Conservation (phyloP, 2,329 filamentous ascomycete genomes). For the Clarireedia hainanense region DNA sequence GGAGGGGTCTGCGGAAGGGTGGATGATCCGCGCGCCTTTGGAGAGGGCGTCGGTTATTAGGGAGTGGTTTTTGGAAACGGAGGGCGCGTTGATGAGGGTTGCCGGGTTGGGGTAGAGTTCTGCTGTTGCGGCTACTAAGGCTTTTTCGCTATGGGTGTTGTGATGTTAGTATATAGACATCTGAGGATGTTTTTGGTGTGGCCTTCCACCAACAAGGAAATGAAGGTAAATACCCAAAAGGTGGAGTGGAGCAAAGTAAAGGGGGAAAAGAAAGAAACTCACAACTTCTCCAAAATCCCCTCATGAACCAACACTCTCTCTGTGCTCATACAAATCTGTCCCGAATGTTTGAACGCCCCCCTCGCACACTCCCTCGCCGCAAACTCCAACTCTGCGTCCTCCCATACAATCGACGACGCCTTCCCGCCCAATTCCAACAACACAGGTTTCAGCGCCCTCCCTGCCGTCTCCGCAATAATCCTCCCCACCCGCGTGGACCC, state of each 20-base stretch:
- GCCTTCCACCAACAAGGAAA: background rate
- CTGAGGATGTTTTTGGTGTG: background rate
- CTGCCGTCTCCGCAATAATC: slow-evolving; percentile 62
- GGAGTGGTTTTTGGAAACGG: slow-evolving; percentile 55
- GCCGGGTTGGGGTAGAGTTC: background rate
- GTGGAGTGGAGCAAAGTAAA: background rate
- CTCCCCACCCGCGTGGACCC: slow-evolving; percentile 67
- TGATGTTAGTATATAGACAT: background rate
- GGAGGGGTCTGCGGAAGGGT: slow-evolving; percentile 29
- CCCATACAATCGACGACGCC: slow-evolving; percentile 67
- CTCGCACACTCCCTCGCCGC: slow-evolving; percentile 62
- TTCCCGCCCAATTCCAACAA: slow-evolving; percentile 81
- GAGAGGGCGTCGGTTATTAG: slow-evolving; percentile 60
- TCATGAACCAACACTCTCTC: slow-evolving; percentile 61
- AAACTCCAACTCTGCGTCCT: slow-evolving; percentile 68
- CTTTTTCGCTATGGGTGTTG: background rate
- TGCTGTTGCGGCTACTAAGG: background rate
- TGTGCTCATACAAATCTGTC: slow-evolving; percentile 82
- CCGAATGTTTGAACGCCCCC: slow-evolving; percentile 64
- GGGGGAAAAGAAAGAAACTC: slow-evolving; percentile 14
- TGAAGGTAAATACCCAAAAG: background rate
- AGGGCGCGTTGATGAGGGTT: slow-evolving; percentile 51
- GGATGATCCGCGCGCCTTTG: slow-evolving; percentile 53
- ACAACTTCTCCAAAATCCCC: slow-evolving; percentile 39
- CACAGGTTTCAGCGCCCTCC: slow-evolving; percentile 68